Evolutionary conservation across 2,329 filamentous ascomycete species (phyloP).

Genomic region (Calonectria naviculata): DNA sequence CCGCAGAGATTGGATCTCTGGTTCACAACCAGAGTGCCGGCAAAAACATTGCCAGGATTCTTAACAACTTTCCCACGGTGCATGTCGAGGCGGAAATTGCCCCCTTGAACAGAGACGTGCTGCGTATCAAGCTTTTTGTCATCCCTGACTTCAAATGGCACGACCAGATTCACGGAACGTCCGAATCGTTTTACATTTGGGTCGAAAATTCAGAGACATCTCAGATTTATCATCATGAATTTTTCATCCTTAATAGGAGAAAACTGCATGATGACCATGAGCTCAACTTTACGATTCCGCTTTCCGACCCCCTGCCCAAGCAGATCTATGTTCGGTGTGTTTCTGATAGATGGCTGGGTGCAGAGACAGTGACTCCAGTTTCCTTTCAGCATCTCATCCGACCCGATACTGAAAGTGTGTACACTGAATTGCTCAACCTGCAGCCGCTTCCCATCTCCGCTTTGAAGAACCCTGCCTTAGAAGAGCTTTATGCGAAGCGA

Average conservation of each 20-base stretch:
- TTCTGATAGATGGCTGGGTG: slow-evolving; percentile 95
- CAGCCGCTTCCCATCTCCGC: slow-evolving; percentile 90
- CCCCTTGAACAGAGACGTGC: slow-evolving; percentile 91
- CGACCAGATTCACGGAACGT: slow-evolving; percentile 90
- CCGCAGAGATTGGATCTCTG: slow-evolving; percentile 87
- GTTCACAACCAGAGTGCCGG: slow-evolving; percentile 94
- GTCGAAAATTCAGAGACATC: slow-evolving; percentile 98
- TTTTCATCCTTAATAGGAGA: slow-evolving; percentile 89
- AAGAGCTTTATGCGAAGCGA: slow-evolving; percentile 87
- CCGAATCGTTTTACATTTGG: slow-evolving; percentile 98
- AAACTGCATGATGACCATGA: slow-evolving; percentile 98
- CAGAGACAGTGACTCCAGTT: slow-evolving; percentile 93
- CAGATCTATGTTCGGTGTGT: slow-evolving; percentile 97
- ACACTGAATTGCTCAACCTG: slow-evolving; percentile 91
- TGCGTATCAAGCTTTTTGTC: slow-evolving; percentile 88
- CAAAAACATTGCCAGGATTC: slow-evolving; percentile 79
- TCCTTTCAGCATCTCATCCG: slow-evolving; percentile 98
- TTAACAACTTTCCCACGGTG: slow-evolving; percentile 93
- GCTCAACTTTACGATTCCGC: slow-evolving; percentile 95
- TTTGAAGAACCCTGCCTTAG: slow-evolving; percentile 85
- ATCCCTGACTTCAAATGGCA: slow-evolving; percentile 96
- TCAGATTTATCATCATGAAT: slow-evolving; percentile 98
- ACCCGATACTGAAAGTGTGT: slow-evolving; percentile 96
- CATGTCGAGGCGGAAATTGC: slow-evolving; percentile 94
- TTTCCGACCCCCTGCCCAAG: slow-evolving; percentile 91